Evolutionary conservation across 768 basidiomycete species (phyloP).

Genomic region (Filobasidium floriforme): DNA sequence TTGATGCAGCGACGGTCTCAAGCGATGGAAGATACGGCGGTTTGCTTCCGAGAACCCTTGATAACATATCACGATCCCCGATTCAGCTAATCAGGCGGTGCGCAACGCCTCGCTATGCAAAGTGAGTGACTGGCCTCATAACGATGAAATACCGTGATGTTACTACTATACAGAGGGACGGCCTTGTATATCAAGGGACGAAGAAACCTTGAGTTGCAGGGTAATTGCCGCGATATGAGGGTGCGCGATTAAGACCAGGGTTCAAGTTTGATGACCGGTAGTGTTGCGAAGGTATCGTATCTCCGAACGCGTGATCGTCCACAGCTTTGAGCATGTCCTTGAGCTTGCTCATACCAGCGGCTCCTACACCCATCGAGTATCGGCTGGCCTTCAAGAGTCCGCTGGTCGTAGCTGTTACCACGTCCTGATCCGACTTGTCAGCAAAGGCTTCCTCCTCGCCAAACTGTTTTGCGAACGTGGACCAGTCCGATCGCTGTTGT

Average conservation of each 20-base stretch:
- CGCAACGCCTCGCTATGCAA: no score
- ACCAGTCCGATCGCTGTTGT: slow-evolving; percentile 82
- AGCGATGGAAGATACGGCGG: background rate
- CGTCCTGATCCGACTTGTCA: background rate
- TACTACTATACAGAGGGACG: background rate
- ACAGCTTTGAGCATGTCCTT: slow-evolving; percentile 42
- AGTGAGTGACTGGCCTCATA: background rate
- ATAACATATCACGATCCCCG: background rate
- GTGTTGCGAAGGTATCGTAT: background rate
- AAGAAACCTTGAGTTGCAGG: background rate
- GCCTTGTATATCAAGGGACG: background rate
- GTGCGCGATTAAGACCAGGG: background rate
- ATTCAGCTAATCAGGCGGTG: background rate
- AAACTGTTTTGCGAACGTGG: slow-evolving; percentile 52
- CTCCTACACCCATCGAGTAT: slow-evolving; percentile 37
- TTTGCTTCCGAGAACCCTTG: background rate
- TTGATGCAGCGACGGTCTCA: no score
- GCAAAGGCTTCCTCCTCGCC: slow-evolving; percentile 31
- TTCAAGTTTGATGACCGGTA: background rate
- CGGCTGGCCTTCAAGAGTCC: slow-evolving; percentile 15
- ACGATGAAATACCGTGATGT: no score
- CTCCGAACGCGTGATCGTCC: slow-evolving; percentile 26
- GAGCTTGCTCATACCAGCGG: slow-evolving; percentile 39
- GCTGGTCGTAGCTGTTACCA: slow-evolving; percentile 9
- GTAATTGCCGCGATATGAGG: background rate